A percentile compares a stretch with the other conserved stretches of the same genome.
Conservation (phyloP, 1,284 basidiomycete species). For the Cutaneotrichosporon sp. region DNA sequence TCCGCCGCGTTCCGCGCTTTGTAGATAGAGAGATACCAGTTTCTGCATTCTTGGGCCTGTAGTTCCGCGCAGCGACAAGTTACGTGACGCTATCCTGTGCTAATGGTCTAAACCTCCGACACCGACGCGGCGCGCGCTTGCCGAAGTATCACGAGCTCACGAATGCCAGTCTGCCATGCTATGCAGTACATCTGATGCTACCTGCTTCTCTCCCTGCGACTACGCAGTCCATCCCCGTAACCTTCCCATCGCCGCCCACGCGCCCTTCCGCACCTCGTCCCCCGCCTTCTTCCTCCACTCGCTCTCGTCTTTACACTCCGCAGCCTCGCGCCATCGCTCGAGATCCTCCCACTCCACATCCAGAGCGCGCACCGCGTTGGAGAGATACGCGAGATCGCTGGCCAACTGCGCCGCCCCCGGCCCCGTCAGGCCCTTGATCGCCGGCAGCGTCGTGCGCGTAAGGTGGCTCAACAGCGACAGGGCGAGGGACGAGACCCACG, state of each 20-base stretch:
- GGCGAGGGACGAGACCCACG: slow-evolving; percentile 85
- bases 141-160: too few relatives aligned
- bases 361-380: slow-evolving; percentile 82
- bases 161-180: too few relatives aligned
- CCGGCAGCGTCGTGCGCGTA: slow-evolving; percentile 58
- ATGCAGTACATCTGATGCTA: too few relatives aligned
- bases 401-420: slow-evolving; percentile 77
- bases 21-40: too few relatives aligned
- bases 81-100: too few relatives aligned
- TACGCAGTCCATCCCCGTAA: slow-evolving; percentile 4
- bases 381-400: slow-evolving; percentile 80
- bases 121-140: too few relatives aligned
- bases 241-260: slow-evolving; percentile 11
- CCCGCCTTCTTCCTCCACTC: slow-evolving; percentile 26
- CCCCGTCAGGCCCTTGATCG: slow-evolving; percentile 58
- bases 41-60: too few relatives aligned
- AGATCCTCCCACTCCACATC: slow-evolving; percentile 75
- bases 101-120: too few relatives aligned
- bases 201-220: background rate
- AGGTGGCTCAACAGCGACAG: slow-evolving; percentile 70
- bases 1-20: too few relatives aligned
- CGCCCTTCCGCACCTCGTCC: slow-evolving; percentile 11
- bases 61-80: too few relatives aligned
- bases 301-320: slow-evolving; percentile 58
- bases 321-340: slow-evolving; percentile 65